phyloP scores from a whole-genome alignment of 2,329 filamentous ascomycete species.

The Bertia moriformis region DNA sequence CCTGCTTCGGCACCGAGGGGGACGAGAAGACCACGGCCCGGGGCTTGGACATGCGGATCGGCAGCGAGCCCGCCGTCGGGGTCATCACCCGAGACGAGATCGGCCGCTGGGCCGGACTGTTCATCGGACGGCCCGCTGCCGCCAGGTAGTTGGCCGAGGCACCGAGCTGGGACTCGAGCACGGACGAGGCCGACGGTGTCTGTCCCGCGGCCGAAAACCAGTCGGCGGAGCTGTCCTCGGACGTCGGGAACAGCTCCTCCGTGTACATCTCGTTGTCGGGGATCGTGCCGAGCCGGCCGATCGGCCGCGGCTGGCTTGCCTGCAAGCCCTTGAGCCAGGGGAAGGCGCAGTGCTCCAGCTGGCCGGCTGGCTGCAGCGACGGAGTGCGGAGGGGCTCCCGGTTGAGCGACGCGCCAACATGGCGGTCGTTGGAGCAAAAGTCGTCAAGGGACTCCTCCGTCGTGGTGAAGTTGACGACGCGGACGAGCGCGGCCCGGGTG shows the following conservation, averaged over 20 bases:
- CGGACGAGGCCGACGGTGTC: constrained; percentile 70
- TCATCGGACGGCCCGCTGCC: too few relatives aligned
- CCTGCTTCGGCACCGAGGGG: constrained; percentile 62
- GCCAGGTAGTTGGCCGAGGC: constrained; percentile 65
- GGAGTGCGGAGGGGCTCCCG: constrained; percentile 91
- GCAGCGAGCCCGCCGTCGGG: constrained; percentile 55
- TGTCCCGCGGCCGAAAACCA: constrained; percentile 69
- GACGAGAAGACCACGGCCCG: constrained; percentile 43
- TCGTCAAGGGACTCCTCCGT: constrained; percentile 84
- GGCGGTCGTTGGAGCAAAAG: constrained; percentile 73
- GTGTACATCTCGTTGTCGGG: constrained; percentile 63
- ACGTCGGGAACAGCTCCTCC: constrained; percentile 75
- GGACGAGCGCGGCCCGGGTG: constrained; percentile 63
- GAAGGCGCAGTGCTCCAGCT: constrained; percentile 69
- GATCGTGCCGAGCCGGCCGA: constrained; percentile 76
- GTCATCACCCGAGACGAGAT: constrained; percentile 37
- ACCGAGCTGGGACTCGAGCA: constrained; percentile 69
- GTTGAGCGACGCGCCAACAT: constrained; percentile 69
- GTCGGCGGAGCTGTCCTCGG: constrained; percentile 50
- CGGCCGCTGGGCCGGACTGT: constrained; percentile 21
- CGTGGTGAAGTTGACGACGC: constrained; percentile 81
- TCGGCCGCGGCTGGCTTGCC: constrained; percentile 52
- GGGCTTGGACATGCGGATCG: constrained; percentile 68
- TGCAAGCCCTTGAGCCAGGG: constrained; percentile 89
- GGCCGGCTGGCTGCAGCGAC: constrained; percentile 79